Base-by-base conservation (phyloP, 257 asterid genomes). In the Gynochthodes officinalis region DNA sequence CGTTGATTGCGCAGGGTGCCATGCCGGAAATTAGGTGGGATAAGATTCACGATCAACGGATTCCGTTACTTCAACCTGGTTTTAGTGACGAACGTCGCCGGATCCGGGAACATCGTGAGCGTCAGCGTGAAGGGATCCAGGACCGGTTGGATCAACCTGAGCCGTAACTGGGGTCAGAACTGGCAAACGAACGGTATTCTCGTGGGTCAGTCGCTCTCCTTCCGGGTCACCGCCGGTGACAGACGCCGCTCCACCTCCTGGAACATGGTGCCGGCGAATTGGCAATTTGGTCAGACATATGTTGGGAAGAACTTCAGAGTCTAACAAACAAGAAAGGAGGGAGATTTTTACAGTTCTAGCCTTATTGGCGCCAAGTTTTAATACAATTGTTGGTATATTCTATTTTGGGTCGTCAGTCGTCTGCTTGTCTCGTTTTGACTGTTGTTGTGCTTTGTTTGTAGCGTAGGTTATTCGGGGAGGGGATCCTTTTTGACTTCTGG, bases 151-250 rank as follows among this genome's bases (percentile, higher is more conserved):
- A 83, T 92, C 62, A 65, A 37, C 49, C 70, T 92, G 96, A 90
- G 96, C 75, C 78, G 96, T 0, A 92, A 92, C 82, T 92, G 98
- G 98, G 98, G 98, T 4, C 98, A 92, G 53, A 92, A 92, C n/a
- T 92, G 96, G 96, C 91, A 92, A 76, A 79, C 98, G 0, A 92
- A 82, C 77, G 69, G 86, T 0, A 72, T 73, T 32, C 66, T 92
- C 71, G 82, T 63, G 4, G 98, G 96, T 28, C 98, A 92, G 81
- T 43, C 89, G 18, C 89, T 92, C 58, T 90, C 98, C 9, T 88
- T 92, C 77, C 79, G 98, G 57, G 94, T 92, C 39, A 67, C 78
- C 8, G 86, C 79, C 70, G 86, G 96, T 61, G 98, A 92, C 80
- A 67, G 89, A 21, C 92, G 98, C 59, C 79, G 85, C 50, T 88